Base-by-base conservation (phyloP, 169 alveolate species). In the Plasmodium gaboni region DNA sequence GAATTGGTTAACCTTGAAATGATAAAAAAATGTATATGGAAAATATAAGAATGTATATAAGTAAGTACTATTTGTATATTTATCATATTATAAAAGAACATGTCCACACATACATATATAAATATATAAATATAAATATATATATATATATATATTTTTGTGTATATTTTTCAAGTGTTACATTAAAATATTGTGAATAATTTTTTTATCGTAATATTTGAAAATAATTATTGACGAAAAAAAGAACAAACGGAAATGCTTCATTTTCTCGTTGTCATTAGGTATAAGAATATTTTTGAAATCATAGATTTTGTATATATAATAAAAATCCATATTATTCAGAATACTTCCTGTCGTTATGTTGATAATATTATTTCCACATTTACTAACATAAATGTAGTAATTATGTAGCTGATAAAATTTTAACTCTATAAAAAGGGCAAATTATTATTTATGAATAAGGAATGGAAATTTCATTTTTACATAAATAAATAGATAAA, bases 201-300 rank as follows among this genome's bases (percentile, higher is more conserved):
- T 53, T 5, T 44, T 24, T 59, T 78, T 78, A 42, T 78, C 89
- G 67, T 78, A 78, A 44, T 64, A 78, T 59, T 78, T 78, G 78
- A 78, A 78, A 78, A 78, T 78, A 28, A 78, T 78, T 2, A 78
- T 78, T 15, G 89, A 78, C 13, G 74, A 65, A 65, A 78, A 78
- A 69, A 78, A 65, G 55, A 46, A 78, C 32, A 78, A 65, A 1
- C 64, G 71, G 26, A 78, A 78, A 46, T 78, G 89, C 70, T 51
- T 78, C 42, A 44, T 70, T 15, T 78, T 19, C 1, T 44, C 48
- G 22, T 78, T 78, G 17, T 78, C 76, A 46, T 65, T 78, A 44
- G 55, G 73, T 22, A 65, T 12, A 19, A 78, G 46, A 9, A 78
- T 44, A 44, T 64, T 69, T 57, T 78, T 78, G 67, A 78, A 78